Evolutionary conservation across 1,284 basidiomycete species (phyloP).

Genomic region (Rhodotorula sp.): DNA sequence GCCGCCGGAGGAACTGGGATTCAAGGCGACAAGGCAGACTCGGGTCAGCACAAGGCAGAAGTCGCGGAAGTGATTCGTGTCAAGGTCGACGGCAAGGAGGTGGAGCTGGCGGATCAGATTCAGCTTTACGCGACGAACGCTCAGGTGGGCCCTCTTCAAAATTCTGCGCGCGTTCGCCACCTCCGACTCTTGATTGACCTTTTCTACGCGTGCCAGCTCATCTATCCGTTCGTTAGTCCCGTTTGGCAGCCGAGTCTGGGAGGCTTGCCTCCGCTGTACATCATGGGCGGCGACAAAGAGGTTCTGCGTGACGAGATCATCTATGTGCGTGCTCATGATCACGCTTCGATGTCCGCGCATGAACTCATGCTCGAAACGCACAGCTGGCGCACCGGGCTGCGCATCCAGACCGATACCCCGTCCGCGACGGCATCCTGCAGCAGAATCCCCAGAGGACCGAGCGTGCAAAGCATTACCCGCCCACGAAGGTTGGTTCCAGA

Average conservation of each 20-base stretch:
- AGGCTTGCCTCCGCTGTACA: slow-evolving; percentile 79
- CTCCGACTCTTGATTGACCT: not conserved
- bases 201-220: slow-evolving; percentile 9
- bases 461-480: slow-evolving; percentile 51
- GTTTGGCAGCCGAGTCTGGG: slow-evolving; percentile 73
- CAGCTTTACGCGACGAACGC: slow-evolving; percentile 87
- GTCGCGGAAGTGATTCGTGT: slow-evolving; percentile 29
- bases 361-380: not conserved
- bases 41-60: slow-evolving; percentile 22
- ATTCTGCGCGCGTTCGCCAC: not conserved
- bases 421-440: slow-evolving; percentile 47
- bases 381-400: slow-evolving; percentile 88
- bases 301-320: slow-evolving; percentile 90
- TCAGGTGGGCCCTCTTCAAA: slow-evolving; percentile 58
- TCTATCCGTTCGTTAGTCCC: slow-evolving; percentile 79
- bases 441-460: slow-evolving; percentile 41
- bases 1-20: not conserved
- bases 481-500: slow-evolving; percentile 58
- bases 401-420: slow-evolving; percentile 69
- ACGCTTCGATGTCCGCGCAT: not conserved
- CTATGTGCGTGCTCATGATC: slow-evolving; percentile 59
- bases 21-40: not conserved
- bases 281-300: slow-evolving; percentile 86
- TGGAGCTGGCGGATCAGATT: slow-evolving; percentile 58
- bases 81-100: slow-evolving; percentile 39